Conservation (phyloP, 2,329 filamentous ascomycete species). For the Saccharata proteae region DNA sequence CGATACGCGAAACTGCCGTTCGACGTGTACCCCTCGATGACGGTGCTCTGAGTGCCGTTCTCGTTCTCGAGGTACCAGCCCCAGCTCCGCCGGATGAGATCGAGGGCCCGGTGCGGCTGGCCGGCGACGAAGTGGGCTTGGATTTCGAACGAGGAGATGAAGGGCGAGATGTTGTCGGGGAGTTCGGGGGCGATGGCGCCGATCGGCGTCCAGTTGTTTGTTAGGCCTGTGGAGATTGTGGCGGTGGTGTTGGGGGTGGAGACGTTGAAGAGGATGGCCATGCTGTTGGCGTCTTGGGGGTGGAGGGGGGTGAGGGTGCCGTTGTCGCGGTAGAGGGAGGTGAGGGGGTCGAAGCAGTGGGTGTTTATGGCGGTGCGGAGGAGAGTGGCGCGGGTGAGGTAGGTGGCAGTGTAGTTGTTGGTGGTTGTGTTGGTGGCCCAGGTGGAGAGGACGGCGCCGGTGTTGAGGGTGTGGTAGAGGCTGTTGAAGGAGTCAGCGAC, state of each 20-base stretch:
- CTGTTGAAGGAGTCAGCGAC: conserved; percentile 8
- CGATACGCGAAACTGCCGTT: conserved; percentile 49
- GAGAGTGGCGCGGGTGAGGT: conserved; percentile 11
- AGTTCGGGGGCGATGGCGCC: conserved; percentile 46
- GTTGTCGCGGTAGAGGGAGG: conserved; percentile 27
- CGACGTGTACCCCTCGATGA: conserved; percentile 46
- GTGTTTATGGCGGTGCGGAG: conserved; percentile 17
- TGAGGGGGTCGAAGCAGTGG: conserved; percentile 15
- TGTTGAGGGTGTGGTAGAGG: conserved; percentile 31
- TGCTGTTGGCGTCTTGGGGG: conserved; percentile 16
- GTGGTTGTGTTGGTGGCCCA: conserved; percentile 13
- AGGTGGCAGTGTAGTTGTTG: conserved; percentile 13
- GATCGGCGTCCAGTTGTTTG: conserved; percentile 43
- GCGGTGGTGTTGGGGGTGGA: conserved; percentile 36
- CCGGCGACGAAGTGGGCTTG: conserved; percentile 42
- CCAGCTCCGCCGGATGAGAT: conserved; percentile 45
- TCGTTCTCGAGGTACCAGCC: conserved; percentile 48
- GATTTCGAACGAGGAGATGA: conserved; percentile 48
- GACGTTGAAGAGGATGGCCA: conserved; percentile 11
- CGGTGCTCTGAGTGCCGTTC: conserved; percentile 46
- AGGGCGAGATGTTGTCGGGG: conserved; percentile 45
- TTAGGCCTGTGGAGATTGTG: conserved; percentile 33
- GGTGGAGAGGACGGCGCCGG: conserved; percentile 16
- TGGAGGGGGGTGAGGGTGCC: conserved; percentile 18
- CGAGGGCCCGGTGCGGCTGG: conserved; percentile 38